phyloP scores from a whole-genome alignment of 768 basidiomycete genomes.

The Suillus ampliporus region DNA sequence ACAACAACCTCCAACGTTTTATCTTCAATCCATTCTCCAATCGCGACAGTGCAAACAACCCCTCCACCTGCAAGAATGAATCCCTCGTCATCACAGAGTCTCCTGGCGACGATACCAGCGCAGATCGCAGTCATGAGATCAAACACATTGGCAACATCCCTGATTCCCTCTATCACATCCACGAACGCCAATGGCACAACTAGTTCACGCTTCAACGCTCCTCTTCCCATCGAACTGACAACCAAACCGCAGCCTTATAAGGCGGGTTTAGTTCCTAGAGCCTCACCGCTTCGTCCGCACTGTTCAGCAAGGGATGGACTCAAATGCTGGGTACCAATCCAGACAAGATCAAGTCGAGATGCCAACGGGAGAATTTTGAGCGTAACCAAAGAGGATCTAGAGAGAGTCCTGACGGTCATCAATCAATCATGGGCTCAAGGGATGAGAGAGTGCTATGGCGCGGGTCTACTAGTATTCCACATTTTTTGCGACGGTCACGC shows the following conservation, averaged over 20 bases:
- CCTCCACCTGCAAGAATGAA: too few species aligned
- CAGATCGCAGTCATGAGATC: not conserved
- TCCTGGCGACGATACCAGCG: not conserved
- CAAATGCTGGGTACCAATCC: conserved; percentile 24
- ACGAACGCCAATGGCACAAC: not conserved
- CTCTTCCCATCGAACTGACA: not conserved
- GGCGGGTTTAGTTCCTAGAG: conserved; percentile 16
- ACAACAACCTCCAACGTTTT: conserved; percentile 21
- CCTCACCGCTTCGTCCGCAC: conserved; percentile 30
- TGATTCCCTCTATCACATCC: not conserved
- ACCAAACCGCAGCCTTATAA: conserved; percentile 7
- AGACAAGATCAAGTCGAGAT: accelerated
- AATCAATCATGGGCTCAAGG: conserved; percentile 30
- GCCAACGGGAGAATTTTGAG: not conserved
- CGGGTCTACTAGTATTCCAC: conserved; percentile 45
- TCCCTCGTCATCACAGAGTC: not conserved
- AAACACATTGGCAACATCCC: too few species aligned
- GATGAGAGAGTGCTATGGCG: conserved; percentile 42
- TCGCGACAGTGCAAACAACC: conserved; percentile 10
- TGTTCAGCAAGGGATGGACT: conserved; percentile 34
- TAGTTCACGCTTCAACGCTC: accelerated
- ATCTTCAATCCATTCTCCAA: conserved; percentile 5
- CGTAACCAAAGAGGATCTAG: not conserved
- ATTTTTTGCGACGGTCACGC: conserved; percentile 42
- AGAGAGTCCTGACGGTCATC: conserved; percentile 11